phyloP scores from a whole-genome alignment of 2,329 filamentous ascomycete species.

The Talaromyces sp. region DNA sequence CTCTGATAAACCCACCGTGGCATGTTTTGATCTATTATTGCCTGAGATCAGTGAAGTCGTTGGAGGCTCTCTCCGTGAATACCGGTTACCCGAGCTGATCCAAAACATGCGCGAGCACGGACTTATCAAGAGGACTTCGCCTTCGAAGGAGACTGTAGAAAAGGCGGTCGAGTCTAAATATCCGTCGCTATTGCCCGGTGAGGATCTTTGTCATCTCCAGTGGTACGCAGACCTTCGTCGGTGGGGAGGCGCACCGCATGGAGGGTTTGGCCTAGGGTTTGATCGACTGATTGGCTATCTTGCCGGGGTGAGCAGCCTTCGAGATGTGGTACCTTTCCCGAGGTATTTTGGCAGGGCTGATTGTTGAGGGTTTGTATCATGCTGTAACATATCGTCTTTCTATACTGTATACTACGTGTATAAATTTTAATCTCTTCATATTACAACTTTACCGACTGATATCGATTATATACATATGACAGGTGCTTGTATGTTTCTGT shows the following conservation, averaged over 20 bases:
- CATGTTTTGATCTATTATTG: constrained; percentile 85
- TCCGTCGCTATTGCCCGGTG: constrained; percentile 30
- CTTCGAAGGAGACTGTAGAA: not conserved
- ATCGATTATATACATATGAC: too few species aligned
- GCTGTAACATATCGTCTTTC: not conserved
- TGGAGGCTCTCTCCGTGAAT: constrained; percentile 84
- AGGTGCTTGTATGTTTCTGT: not conserved
- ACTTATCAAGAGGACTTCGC: constrained; percentile 40
- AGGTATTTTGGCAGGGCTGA: constrained; percentile 56
- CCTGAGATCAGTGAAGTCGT: constrained; percentile 81
- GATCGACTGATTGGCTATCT: constrained; percentile 82
- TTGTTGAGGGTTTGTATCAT: constrained; percentile 28
- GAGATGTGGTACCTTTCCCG: constrained; percentile 82
- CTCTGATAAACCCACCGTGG: constrained; percentile 53
- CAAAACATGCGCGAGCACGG: constrained; percentile 66
- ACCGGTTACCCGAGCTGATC: constrained; percentile 62
- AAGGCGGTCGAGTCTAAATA: constrained; percentile 16
- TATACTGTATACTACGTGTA: not conserved
- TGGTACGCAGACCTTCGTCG: constrained; percentile 87
- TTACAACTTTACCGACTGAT: not conserved
- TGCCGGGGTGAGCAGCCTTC: constrained; percentile 71
- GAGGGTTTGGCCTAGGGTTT: constrained; percentile 85
- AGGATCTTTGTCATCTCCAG: constrained; percentile 51
- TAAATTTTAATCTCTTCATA: not conserved
- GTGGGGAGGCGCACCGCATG: constrained; percentile 88